Base-by-base conservation (phyloP, 192 early-diverging fungal genomes). In the Backusella tarrabulga region DNA sequence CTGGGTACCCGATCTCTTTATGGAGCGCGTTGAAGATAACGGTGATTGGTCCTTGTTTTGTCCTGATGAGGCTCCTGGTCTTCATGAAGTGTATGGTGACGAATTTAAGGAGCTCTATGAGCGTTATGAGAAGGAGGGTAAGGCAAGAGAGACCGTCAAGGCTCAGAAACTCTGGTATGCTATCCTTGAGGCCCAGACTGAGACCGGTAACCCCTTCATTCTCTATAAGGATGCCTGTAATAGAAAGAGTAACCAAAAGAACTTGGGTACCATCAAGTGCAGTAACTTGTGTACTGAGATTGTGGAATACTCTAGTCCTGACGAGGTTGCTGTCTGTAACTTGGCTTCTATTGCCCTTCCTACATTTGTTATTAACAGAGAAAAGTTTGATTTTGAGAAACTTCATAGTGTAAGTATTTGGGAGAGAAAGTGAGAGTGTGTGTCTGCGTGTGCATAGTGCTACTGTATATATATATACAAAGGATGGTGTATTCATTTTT, bases 191-290 rank as follows among this genome's bases (percentile, higher is more conserved):
- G 86, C 96, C 17, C 98, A 99, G 85, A 95, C 93, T 32, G 98
- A 99, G 87, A 99, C 98, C 6, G 98, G 98, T 36, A 97, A 92
- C 9, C 98, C 98, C 5, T 99, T 94, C 79, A 98, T 99, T 94
- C 91, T 99, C 38, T 99, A 99, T 91, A 98, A 99, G 88, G 98
- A 99, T 86, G 95, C 98, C 34, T 99, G 98, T 88, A 99, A 99
- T 86, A 88, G 94, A 85, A 99, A 99, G 88, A 96, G 95, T 19
- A 99, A 99, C 88, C 98, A 99, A 86, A 95, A 98, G 86, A 98
- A 99, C 87, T 86, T 99, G 50, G 98, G 98, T 34, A 99, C 97
- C 17, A 99, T 99, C 91, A 97, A 96, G 85, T 99, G 96, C 88
- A 93, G 91, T 75, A 99, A 99, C 83, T 87, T 99, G 77, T 99